Evolutionary conservation across 371 early-diverging fungal species (phyloP).

Genomic region (Mucor mucedo): DNA sequence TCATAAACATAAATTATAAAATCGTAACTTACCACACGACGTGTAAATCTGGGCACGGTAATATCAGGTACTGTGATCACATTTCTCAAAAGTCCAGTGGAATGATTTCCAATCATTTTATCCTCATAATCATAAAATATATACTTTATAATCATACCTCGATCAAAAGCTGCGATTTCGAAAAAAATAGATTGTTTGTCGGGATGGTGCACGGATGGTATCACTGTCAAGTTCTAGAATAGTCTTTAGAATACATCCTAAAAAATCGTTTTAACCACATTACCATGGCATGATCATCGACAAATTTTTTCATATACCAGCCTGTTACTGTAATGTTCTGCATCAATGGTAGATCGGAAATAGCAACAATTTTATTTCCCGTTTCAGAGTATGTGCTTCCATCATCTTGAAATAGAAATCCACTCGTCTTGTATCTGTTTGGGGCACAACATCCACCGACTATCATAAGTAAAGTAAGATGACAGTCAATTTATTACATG

Average conservation of each 20-base stretch:
- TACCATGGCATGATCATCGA: constrained; percentile 54
- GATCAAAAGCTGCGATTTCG: constrained; percentile 39
- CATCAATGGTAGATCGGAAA: constrained; percentile 41
- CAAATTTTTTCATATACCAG: constrained; percentile 50
- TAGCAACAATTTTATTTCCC: constrained; percentile 40
- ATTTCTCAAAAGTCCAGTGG: constrained; percentile 44
- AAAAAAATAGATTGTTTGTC: constrained; percentile 50
- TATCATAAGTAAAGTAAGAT: not conserved
- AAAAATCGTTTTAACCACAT: not conserved
- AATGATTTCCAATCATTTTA: constrained; percentile 32
- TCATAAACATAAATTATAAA: not conserved
- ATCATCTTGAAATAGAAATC: constrained; percentile 42
- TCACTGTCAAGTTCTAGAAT: constrained; percentile 46
- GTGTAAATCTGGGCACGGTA: constrained; percentile 42
- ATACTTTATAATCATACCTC: constrained; percentile 46
- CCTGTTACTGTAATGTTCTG: constrained; percentile 44
- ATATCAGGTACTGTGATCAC: constrained; percentile 39
- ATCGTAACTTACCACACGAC: constrained; percentile 34
- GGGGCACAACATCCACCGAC: constrained; percentile 57
- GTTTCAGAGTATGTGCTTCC: constrained; percentile 34
- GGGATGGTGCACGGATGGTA: constrained; percentile 40
- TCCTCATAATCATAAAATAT: constrained; percentile 35
- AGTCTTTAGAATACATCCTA: too few relatives aligned
- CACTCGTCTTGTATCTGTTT: constrained; percentile 40
- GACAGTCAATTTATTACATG: not conserved